Conservation (phyloP, 2,329 filamentous ascomycete species). For the Cryoendolithus antarcticus region DNA sequence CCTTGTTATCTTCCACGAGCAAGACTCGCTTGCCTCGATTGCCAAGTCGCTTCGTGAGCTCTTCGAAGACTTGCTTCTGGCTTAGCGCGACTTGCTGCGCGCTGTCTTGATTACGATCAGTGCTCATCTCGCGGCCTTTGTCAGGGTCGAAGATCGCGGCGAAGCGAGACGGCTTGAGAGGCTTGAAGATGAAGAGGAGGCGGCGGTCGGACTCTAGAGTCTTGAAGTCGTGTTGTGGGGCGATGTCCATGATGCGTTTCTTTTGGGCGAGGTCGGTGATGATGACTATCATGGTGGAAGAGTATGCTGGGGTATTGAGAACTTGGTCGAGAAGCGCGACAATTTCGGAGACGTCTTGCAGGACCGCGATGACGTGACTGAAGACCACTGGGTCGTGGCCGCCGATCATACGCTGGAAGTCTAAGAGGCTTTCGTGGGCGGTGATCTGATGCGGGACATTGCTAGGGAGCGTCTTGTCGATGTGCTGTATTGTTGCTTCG, state of each 20-base stretch:
- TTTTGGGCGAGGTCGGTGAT: slow-evolving; percentile 84
- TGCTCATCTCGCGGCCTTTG: slow-evolving; percentile 64
- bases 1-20: slow-evolving; percentile 74
- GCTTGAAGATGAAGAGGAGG: slow-evolving; percentile 82
- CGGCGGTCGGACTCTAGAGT: slow-evolving; percentile 51
- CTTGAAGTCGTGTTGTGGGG: slow-evolving; percentile 51
- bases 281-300: slow-evolving; percentile 59
- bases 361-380: slow-evolving; percentile 80
- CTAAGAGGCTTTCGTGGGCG: slow-evolving; percentile 54
- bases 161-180: slow-evolving; percentile 83
- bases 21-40: slow-evolving; percentile 66
- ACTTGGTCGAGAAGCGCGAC: slow-evolving; percentile 64
- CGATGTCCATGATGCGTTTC: slow-evolving; percentile 64
- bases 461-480: slow-evolving; percentile 82
- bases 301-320: slow-evolving; percentile 42
- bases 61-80: slow-evolving; percentile 70
- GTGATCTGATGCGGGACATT: slow-evolving; percentile 75
- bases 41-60: slow-evolving; percentile 62
- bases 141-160: slow-evolving; percentile 74
- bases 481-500: slow-evolving; percentile 79
- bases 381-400: slow-evolving; percentile 61
- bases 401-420: slow-evolving; percentile 59
- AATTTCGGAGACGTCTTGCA: slow-evolving; percentile 64
- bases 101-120: slow-evolving; percentile 67
- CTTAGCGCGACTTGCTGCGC: slow-evolving; percentile 68